These are phyloP conservation scores for Boletus barrowsii DNA, from an alignment of 768 basidiomycete genomes.

Conservation along the genomic window DNA sequence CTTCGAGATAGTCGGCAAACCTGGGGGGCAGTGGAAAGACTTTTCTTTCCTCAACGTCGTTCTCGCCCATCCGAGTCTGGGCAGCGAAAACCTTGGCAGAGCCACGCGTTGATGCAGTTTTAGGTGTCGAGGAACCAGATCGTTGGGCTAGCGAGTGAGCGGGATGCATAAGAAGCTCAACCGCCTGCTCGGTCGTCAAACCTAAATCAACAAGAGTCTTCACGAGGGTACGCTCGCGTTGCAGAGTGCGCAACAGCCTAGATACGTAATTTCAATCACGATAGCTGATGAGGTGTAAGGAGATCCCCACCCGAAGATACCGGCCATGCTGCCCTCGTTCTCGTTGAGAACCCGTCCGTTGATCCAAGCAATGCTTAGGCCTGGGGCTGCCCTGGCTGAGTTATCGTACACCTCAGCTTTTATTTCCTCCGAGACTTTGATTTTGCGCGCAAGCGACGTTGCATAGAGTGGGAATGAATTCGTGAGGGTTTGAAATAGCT, in stretches of 20 bases:
- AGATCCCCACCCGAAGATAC: slow-evolving; percentile 48
- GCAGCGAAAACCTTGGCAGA: slow-evolving; percentile 11
- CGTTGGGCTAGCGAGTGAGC: slow-evolving; percentile 55
- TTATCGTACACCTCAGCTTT: slow-evolving; percentile 57
- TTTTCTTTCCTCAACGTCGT: slow-evolving; percentile 55
- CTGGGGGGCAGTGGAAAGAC: slow-evolving; percentile 74
- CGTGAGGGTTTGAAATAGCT: slow-evolving; percentile 57
- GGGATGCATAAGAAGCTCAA: slow-evolving; percentile 70
- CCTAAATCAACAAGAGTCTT: slow-evolving; percentile 58
- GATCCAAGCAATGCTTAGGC: slow-evolving; percentile 67
- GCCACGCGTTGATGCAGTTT: neutral
- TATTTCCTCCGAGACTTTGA: slow-evolving; percentile 50
- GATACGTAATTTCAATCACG: slow-evolving; percentile 1
- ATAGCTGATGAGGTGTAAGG: neutral
- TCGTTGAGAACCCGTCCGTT: slow-evolving; percentile 67
- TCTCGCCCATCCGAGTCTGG: neutral
- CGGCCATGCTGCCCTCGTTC: slow-evolving; percentile 58
- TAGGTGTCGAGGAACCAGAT: neutral
- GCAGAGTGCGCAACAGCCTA: slow-evolving; percentile 66
- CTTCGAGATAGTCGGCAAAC: slow-evolving; percentile 42
- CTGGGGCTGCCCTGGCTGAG: slow-evolving; percentile 46
- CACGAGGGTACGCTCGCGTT: slow-evolving; percentile 67
- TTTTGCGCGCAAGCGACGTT: slow-evolving; percentile 66
- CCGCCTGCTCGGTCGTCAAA: slow-evolving; percentile 58
- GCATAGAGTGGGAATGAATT: slow-evolving; percentile 92